Conservation (phyloP, 2,329 filamentous ascomycete species). For the Penicillium sp. region DNA sequence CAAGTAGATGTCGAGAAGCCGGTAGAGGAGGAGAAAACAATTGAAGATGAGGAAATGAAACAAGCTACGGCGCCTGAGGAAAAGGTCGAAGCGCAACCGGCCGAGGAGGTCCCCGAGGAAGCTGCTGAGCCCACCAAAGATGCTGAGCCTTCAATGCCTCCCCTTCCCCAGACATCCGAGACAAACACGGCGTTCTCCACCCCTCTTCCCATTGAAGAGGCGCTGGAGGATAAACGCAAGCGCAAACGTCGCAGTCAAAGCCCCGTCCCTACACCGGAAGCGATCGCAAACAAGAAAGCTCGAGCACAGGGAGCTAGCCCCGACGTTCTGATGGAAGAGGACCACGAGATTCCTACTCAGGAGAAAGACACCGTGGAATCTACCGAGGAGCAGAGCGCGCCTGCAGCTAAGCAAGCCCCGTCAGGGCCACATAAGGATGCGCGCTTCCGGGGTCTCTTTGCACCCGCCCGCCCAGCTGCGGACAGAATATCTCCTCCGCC, state of each 20-base stretch:
- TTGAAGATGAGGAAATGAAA: neutral
- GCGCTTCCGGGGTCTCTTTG: constrained; percentile 52
- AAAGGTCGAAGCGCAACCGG: constrained; percentile 4
- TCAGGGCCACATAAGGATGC: constrained; percentile 39
- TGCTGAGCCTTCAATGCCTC: constrained; percentile 15
- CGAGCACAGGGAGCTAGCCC: constrained; percentile 48
- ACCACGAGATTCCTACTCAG: constrained; percentile 15
- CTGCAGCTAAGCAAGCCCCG: constrained; percentile 10
- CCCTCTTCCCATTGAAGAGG: constrained; percentile 35
- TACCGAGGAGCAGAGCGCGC: constrained; percentile 21
- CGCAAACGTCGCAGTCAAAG: constrained; percentile 67
- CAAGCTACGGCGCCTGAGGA: neutral
- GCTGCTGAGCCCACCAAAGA: constrained; percentile 21
- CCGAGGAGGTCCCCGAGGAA: neutral
- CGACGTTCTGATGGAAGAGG: constrained; percentile 32
- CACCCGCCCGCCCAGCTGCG: constrained; percentile 27
- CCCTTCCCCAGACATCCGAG: constrained; percentile 26
- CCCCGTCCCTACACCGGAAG: constrained; percentile 57
- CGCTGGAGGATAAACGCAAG: constrained; percentile 59
- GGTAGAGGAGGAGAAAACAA: neutral
- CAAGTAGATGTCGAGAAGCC: neutral
- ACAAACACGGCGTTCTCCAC: constrained; percentile 28
- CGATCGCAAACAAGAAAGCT: constrained; percentile 57
- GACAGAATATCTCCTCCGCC: constrained; percentile 29
- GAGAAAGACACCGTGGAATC: constrained; percentile 12